A percentile compares a stretch with the other conserved stretches of the same genome.
Evolutionary conservation across 2,329 filamentous ascomycete species (phyloP).

Genomic region (Sporothrix pallida): DNA sequence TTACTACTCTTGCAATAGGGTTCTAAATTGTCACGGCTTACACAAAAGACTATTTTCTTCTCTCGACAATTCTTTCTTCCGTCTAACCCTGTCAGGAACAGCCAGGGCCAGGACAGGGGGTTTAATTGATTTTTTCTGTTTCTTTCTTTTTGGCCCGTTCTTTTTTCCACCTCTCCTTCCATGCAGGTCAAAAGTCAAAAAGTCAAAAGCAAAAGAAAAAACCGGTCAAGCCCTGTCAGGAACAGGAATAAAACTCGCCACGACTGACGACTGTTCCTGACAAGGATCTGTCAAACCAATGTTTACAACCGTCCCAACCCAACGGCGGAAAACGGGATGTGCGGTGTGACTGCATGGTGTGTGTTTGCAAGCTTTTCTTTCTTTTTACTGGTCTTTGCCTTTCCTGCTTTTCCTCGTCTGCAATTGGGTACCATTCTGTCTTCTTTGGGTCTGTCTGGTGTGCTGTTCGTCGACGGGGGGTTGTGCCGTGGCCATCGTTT

Average conservation of each 20-base stretch:
- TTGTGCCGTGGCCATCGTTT: neutral
- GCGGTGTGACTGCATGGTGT: conserved; percentile 20
- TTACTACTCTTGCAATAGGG: neutral
- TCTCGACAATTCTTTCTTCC: neutral
- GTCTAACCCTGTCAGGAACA: neutral
- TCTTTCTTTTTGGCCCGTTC: neutral
- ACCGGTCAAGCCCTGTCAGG: conserved; percentile 17
- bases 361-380: conserved; percentile 4
- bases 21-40: neutral
- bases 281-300: neutral
- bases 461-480: neutral
- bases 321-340: conserved; percentile 18
- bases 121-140: neutral
- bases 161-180: neutral
- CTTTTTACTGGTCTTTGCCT: neutral
- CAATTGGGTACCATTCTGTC: conserved; percentile 15
- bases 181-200: conserved; percentile 9
- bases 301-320: neutral
- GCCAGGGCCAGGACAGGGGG: conserved; percentile 12
- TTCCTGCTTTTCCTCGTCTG: neutral
- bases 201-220: neutral
- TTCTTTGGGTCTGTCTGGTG: neutral
- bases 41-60: no score
- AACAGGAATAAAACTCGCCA: neutral
- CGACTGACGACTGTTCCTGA: no score